Base-by-base conservation (phyloP, 805 yeast species). In the Lipomyces anomalus region DNA sequence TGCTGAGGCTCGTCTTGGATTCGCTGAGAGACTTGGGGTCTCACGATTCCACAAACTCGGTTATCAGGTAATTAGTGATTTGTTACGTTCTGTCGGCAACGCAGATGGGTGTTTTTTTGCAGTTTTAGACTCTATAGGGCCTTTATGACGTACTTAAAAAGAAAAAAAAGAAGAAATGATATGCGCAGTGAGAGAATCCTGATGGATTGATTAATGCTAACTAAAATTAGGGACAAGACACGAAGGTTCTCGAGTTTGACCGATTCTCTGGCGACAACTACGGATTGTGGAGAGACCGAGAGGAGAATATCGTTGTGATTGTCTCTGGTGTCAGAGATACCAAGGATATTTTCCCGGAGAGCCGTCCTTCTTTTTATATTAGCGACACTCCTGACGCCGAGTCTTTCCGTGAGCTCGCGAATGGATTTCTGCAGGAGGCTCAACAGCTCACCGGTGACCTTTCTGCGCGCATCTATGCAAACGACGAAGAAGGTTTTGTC, bases 1-100 rank as follows among this genome's bases (percentile, higher is more conserved):
- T 61, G 83, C 80, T 63, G 80, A 79, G 73, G 71, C 78, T 56
- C 78, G 78, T 67, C 73, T 79, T 61, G 81, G 76, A 58, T 76
- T 79, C 68, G 79, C 79, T 60, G 56, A 52, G 47, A 49, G 47
- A 34, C 52, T 52, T 35, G 56, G 52, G 18, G 56, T 52, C 29
- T 52, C 57, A 22, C 49, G 52, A 20, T 52, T 51, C 48, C 57
- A 52, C 45, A 52, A 52, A 44, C 52, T 52, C 22, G 55, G 55
- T 21, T 50, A 33, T 43, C 48, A 50, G 52, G 52, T 48, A 17
- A 24, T 16, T 42, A 40, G 5, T 13, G 4, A 29, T 36, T 22
- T 6, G 24, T 22, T 36, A 22, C 21, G 17, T 9, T 36, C 29
- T 11, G 22, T 38, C 22, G 11, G 29, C 22, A 4, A 30, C 18